Evolutionary conservation across 208 protist genomes (phyloP).

Genomic region (Acanthamoeba lenticulata): DNA sequence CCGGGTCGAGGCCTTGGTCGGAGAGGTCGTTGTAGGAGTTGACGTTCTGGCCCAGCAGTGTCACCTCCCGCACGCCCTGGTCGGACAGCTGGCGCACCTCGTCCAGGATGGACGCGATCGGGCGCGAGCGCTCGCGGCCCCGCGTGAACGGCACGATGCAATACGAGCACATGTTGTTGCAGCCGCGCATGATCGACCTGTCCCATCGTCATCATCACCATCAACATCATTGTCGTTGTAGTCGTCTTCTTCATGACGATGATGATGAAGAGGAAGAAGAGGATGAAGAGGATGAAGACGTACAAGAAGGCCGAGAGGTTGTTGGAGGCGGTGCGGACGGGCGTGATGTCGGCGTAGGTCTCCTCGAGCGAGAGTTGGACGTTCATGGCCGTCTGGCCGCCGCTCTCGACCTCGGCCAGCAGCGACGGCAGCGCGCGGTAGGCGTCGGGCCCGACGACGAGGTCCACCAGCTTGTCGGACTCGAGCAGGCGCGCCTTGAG

Average conservation of each 20-base stretch:
- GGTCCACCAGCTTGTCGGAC: constrained; percentile 82
- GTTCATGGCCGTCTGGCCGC: constrained; percentile 83
- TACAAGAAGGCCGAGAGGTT: constrained; percentile 69
- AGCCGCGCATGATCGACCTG: constrained; percentile 89
- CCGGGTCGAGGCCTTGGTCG: background rate
- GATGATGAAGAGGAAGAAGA: background rate
- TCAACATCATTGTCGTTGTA: no score
- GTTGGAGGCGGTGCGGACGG: constrained; percentile 68
- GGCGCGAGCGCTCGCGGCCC: constrained; percentile 84
- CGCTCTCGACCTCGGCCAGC: constrained; percentile 69
- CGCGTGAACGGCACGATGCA: constrained; percentile 92
- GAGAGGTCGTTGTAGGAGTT: constrained; percentile 86
- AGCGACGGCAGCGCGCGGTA: constrained; percentile 89
- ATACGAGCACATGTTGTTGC: constrained; percentile 93
- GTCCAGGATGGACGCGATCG: constrained; percentile 77
- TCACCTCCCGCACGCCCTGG: constrained; percentile 82
- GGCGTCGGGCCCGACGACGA: constrained; percentile 89
- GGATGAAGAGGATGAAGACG: background rate
- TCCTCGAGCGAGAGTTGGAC: constrained; percentile 89
- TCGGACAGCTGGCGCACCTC: constrained; percentile 79
- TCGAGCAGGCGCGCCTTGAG: constrained; percentile 88
- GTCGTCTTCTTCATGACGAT: background rate
- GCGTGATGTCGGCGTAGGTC: constrained; percentile 90
- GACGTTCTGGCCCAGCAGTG: constrained; percentile 91
- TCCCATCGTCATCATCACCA: no score